Conservation (phyloP, 2,329 filamentous ascomycete genomes). For the Exophiala sideris region DNA sequence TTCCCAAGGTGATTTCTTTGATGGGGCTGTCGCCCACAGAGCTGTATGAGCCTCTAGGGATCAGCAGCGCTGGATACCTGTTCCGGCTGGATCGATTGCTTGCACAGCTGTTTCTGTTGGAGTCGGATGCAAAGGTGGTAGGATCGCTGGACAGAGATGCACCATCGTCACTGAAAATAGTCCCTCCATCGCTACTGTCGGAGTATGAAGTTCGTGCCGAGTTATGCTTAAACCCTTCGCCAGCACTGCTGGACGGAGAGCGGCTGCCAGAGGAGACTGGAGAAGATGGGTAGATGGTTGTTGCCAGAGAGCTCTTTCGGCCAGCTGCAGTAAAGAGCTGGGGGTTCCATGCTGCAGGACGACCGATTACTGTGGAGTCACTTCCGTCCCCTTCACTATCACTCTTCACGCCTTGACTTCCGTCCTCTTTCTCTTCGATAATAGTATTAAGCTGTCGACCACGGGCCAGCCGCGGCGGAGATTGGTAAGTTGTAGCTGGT, state of each 20-base stretch:
- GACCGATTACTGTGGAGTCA: constrained; percentile 31
- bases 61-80: constrained; percentile 57
- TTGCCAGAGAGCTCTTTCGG: constrained; percentile 20
- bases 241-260: constrained; percentile 60
- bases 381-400: constrained; percentile 39
- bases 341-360: constrained; percentile 33
- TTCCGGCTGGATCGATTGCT: constrained; percentile 41
- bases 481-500: constrained; percentile 50
- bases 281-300: constrained; percentile 23
- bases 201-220: constrained; percentile 86
- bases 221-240: constrained; percentile 62
- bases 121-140: constrained; percentile 46
- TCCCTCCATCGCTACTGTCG: constrained; percentile 70
- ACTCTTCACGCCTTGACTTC: constrained; percentile 29
- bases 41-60: constrained; percentile 58
- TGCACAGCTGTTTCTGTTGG: constrained; percentile 35
- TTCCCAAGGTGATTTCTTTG: constrained; percentile 47
- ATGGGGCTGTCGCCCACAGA: constrained; percentile 48
- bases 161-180: constrained; percentile 48
- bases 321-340: constrained; percentile 25
- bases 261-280: constrained; percentile 37
- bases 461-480: constrained; percentile 56
- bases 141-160: constrained; percentile 48
- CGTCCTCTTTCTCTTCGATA: constrained; percentile 54
- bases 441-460: constrained; percentile 61